Evolutionary conservation across 805 yeast species (phyloP).

Genomic region (Metschnikowia picachoensis): DNA sequence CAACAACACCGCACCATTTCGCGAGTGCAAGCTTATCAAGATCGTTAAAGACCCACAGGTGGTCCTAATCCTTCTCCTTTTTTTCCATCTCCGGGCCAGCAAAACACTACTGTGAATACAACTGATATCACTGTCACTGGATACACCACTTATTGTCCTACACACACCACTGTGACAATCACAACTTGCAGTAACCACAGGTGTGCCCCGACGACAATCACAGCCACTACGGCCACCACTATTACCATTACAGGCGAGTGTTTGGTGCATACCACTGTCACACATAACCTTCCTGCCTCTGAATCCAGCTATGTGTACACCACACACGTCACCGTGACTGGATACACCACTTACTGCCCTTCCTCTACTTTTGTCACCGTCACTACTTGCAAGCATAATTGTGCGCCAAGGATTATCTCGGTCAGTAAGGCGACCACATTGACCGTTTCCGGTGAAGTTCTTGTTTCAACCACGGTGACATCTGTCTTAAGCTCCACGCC

Average conservation of each 20-base stretch:
- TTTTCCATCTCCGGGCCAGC: not conserved
- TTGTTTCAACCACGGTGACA: constrained; percentile 24
- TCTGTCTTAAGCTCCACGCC: constrained; percentile 8
- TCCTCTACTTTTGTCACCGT: constrained; percentile 28
- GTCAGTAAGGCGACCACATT: constrained; percentile 30
- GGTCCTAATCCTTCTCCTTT: constrained; percentile 5
- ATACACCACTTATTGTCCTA: constrained; percentile 3
- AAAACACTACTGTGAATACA: not conserved
- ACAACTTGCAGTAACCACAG: constrained; percentile 29
- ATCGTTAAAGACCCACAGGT: constrained; percentile 15
- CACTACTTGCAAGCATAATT: constrained; percentile 30
- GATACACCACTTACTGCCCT: not conserved
- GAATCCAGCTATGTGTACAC: not conserved
- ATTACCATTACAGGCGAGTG: constrained; percentile 32
- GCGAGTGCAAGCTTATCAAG: constrained; percentile 3
- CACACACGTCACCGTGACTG: constrained; percentile 1
- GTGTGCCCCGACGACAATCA: constrained; percentile 25
- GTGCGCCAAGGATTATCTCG: constrained; percentile 26
- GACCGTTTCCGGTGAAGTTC: constrained; percentile 31
- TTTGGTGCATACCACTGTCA: constrained; percentile 26
- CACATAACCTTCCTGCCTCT: constrained; percentile 3
- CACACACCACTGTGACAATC: constrained; percentile 29
- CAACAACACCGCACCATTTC: constrained; percentile 4
- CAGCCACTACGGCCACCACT: constrained; percentile 32
- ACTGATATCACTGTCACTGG: constrained; percentile 4